Evolutionary conservation across 192 early-diverging fungal species (phyloP), one percentile per base, ranked within the genome.

Genomic region (Linnemannia hyalina): DNA sequence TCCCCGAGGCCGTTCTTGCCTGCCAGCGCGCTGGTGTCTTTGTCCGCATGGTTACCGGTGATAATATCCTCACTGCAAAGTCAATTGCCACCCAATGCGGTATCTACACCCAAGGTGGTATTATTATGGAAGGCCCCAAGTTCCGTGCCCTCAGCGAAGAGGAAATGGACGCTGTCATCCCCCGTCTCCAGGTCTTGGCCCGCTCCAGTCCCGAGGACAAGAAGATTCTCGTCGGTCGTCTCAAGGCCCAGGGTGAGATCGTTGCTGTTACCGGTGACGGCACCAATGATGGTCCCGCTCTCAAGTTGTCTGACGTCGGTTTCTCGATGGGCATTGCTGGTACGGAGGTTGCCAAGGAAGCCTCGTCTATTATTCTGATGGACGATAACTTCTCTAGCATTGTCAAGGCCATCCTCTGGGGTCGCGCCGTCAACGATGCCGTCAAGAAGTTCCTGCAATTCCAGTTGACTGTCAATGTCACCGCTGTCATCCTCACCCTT

Each of bases 241-340:
- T 99, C 78, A 97, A 97, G 87, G 90, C 94, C 44, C 88, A 97
- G 44, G 97, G 97, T 69, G 97, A 99, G 83, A 97, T 97, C 52
- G 98, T 99, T 23, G 97, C 98, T 20, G 98, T 99, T 0, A 99
- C 98, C 46, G 98, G 98, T 65, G 98, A 99, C 88, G 98, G 98
- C 16, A 99, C 98, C 32, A 99, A 99, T 89, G 98, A 99, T 85
- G 98, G 95, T 6, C 95, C 95, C 32, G 98, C 98, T 36, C 90
- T 99, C 65, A 96, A 96, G 84, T 90, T 93, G 70, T 97, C 98
- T 73, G 97, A 99, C 82, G 96, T 99, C 57, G 98, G 98, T 42
- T 99, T 99, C 90, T 93, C 93, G 55, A 99, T 99, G 98, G 98
- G 98, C 22, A 99, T 99, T 87, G 94, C 98, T 10, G 98, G 98